Conservation (phyloP, 768 basidiomycete species). For the Kwoniella mangroviensis region DNA sequence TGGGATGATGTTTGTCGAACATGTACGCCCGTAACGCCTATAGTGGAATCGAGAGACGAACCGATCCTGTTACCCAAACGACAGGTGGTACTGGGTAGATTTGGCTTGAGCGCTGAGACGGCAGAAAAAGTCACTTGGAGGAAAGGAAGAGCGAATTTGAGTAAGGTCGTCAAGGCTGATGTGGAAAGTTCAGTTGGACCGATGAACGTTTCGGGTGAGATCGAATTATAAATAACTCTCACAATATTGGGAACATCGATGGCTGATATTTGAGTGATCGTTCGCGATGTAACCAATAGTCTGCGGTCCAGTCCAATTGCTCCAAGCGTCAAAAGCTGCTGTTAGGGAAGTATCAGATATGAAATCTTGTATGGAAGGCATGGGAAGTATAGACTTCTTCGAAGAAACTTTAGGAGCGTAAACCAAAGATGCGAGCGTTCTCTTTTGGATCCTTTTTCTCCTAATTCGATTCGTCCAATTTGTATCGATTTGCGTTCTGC, state of each 20-base stretch:
- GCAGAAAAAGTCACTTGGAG: conserved; percentile 18
- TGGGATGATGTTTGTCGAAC: conserved; percentile 24
- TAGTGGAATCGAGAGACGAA: conserved; percentile 20
- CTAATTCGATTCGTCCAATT: too few species aligned
- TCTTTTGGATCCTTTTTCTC: too few species aligned
- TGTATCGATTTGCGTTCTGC: too few species aligned
- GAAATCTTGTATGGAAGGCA: conserved; percentile 17
- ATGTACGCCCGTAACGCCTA: conserved; percentile 15
- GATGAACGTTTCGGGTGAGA: conserved; percentile 44
- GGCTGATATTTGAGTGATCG: too few species aligned
- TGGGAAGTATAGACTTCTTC: conserved; percentile 33
- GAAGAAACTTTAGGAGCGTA: conserved; percentile 46
- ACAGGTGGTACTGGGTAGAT: conserved; percentile 3
- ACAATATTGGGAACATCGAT: too few species aligned
- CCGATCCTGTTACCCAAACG: conserved; percentile 12
- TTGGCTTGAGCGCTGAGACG: conserved; percentile 12
- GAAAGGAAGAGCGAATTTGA: conserved; percentile 34
- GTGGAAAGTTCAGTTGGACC: conserved; percentile 18
- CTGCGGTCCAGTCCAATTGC: conserved; percentile 39
- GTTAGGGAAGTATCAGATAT: conserved; percentile 29
- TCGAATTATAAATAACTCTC: background rate
- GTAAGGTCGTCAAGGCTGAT: conserved; percentile 17
- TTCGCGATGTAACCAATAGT: conserved; percentile 20
- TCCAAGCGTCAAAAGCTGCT: conserved; percentile 29
- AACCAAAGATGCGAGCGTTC: background rate